Evolutionary conservation across 1,284 basidiomycete species (phyloP), one percentile per base, ranked within the genome.

Genomic region (Farysia itapuensis): DNA sequence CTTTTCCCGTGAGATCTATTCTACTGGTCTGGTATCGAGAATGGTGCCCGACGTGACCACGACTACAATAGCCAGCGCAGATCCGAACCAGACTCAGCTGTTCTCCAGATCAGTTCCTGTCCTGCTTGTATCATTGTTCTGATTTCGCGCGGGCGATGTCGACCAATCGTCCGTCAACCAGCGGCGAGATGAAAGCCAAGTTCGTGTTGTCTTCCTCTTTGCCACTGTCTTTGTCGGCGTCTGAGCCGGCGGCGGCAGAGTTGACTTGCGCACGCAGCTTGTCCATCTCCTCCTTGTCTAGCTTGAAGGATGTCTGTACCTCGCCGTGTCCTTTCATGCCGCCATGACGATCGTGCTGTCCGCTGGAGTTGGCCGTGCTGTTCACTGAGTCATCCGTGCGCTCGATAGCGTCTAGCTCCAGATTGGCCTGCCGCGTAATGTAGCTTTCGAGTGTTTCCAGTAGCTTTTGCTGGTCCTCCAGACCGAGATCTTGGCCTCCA

Each of bases 81-180:
- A n/a, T n/a, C n/a, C n/a, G n/a, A n/a, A n/a, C n/a, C n/a, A n/a
- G n/a, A n/a, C n/a, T n/a, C n/a, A n/a, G n/a, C n/a, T n/a, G n/a
- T n/a, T n/a, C n/a, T n/a, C n/a, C n/a, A n/a, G n/a, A n/a, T n/a
- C n/a, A n/a, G n/a, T n/a, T n/a, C n/a, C n/a, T n/a, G n/a, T n/a
- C n/a, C n/a, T n/a, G n/a, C n/a, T n/a, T n/a, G n/a, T n/a, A n/a
- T n/a, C n/a, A n/a, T n/a, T n/a, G n/a, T n/a, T n/a, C n/a, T n/a
- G n/a, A n/a, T n/a, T 28, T 28, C 31, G 18, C 9, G 12, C 57
- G 39, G 23, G 65, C 65, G n/a, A 61, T 18, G 23, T 73, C 67
- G 15, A 61, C 41, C 39, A 73, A 39, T 5, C 70, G 46, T 0
- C 69, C 70, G 32, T 73, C 70, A 20, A 50, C 43, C 2, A 73